phyloP scores from a whole-genome alignment of 345 rosid species.

The Alliaria petiolata region DNA sequence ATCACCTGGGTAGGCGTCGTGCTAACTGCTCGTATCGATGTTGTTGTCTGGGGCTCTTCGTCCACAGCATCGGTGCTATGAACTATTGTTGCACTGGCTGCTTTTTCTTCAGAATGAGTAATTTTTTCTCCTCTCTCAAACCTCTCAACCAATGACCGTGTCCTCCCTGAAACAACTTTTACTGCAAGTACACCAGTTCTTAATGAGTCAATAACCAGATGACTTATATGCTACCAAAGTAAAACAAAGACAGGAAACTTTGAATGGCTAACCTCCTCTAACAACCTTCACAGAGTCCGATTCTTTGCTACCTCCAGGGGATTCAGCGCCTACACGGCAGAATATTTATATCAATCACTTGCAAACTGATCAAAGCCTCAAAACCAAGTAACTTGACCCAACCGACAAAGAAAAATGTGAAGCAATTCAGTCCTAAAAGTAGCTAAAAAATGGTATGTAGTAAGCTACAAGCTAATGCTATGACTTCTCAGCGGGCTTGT shows the following conservation, averaged over 20 bases:
- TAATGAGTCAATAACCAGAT: constrained; percentile 24
- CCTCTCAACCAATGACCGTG: constrained; percentile 86
- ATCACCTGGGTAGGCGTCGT: constrained; percentile 5
- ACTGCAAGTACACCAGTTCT: constrained; percentile 51
- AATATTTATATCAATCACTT: constrained; percentile 9
- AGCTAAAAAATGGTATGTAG: too few relatives aligned
- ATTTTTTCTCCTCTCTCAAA: constrained; percentile 70
- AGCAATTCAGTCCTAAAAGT: too few relatives aligned
- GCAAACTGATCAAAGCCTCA: background rate
- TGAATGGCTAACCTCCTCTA: constrained; percentile 77
- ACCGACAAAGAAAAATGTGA: too few relatives aligned
- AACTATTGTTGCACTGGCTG: constrained; percentile 20
- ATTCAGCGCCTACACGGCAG: constrained; percentile 47
- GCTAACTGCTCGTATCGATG: constrained; percentile 14
- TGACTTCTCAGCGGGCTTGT: background rate
- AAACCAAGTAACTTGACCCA: background rate
- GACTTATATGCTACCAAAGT: background rate
- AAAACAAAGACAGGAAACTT: constrained; percentile 11
- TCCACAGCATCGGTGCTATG: constrained; percentile 16
- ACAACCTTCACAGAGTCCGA: constrained; percentile 61
- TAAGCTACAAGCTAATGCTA: too few relatives aligned
- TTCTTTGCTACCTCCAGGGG: constrained; percentile 36
- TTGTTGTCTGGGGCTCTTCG: constrained; percentile 23
- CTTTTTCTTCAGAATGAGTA: constrained; percentile 41
- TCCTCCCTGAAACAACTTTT: constrained; percentile 84